Conservation (phyloP, 2,329 filamentous ascomycete genomes). For the Colletotrichum lentis region DNA sequence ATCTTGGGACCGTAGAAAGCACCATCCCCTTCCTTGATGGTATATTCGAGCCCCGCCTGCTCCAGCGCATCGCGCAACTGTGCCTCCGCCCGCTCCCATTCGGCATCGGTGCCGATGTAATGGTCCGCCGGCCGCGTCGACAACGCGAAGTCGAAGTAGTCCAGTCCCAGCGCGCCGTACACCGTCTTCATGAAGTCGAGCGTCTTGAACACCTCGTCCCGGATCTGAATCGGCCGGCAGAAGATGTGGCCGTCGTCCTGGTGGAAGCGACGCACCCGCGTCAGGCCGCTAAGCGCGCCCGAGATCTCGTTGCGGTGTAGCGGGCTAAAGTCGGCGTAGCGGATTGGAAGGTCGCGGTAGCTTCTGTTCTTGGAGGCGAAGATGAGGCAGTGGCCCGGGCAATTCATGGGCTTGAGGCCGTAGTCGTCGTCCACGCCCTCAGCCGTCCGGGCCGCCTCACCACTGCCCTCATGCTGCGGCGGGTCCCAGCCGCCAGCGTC, state of each 20-base stretch:
- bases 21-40: slow-evolving; percentile 80
- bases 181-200: slow-evolving; percentile 77
- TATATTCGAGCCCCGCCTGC: slow-evolving; percentile 77
- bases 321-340: slow-evolving; percentile 87
- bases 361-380: slow-evolving; percentile 78
- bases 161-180: slow-evolving; percentile 74
- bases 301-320: slow-evolving; percentile 88
- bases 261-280: slow-evolving; percentile 84
- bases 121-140: slow-evolving; percentile 81
- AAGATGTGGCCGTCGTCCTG: slow-evolving; percentile 94
- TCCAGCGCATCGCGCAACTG: slow-evolving; percentile 56
- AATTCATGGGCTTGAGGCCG: slow-evolving; percentile 93
- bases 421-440: slow-evolving; percentile 74
- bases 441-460: slow-evolving; percentile 32
- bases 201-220: slow-evolving; percentile 76
- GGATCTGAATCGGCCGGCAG: slow-evolving; percentile 79
- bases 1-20: slow-evolving; percentile 95
- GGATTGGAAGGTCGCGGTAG: slow-evolving; percentile 82
- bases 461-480: slow-evolving; percentile 34
- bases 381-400: slow-evolving; percentile 85
- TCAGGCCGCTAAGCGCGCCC: slow-evolving; percentile 81
- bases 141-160: slow-evolving; percentile 76
- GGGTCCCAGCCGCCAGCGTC: slow-evolving; percentile 42
- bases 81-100: slow-evolving; percentile 62
- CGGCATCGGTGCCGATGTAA: slow-evolving; percentile 77